Conservation (phyloP, 2,329 filamentous ascomycete species). For the Chaetomiaceae sp. region DNA sequence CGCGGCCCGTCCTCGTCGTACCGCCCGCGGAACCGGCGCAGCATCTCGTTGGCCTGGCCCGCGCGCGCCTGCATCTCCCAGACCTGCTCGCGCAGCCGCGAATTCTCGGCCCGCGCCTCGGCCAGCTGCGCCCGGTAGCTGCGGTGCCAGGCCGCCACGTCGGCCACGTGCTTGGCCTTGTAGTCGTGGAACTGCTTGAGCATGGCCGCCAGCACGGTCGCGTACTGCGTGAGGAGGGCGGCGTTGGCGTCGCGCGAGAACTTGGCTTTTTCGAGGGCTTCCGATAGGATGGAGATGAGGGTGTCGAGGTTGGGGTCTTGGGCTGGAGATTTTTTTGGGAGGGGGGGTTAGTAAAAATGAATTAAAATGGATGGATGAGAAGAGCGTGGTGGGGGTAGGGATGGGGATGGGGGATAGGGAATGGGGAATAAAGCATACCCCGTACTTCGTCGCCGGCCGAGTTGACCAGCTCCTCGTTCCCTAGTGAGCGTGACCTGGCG, state of each 20-base stretch:
- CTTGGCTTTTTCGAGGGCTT: conserved; percentile 59
- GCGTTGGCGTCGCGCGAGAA: conserved; percentile 58
- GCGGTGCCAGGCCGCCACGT: conserved; percentile 61
- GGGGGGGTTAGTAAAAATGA: too few relatives aligned
- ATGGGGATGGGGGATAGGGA: not conserved
- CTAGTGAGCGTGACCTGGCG: conserved; percentile 48
- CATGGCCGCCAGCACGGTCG: conserved; percentile 52
- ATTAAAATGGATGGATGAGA: not conserved
- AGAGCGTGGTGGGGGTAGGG: not conserved
- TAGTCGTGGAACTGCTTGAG: conserved; percentile 63
- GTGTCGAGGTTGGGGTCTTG: conserved; percentile 58
- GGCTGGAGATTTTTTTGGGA: conserved; percentile 35
- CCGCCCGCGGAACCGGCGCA: conserved; percentile 53
- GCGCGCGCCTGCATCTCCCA: conserved; percentile 63
- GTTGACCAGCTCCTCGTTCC: conserved; percentile 56
- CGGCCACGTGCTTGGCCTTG: conserved; percentile 58
- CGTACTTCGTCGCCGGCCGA: conserved; percentile 54
- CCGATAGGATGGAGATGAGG: conserved; percentile 56
- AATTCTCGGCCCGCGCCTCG: conserved; percentile 61
- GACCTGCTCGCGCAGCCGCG: conserved; percentile 59
- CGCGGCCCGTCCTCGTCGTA: conserved; percentile 54
- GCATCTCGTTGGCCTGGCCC: conserved; percentile 51
- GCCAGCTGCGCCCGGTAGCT: conserved; percentile 62
- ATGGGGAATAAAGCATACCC: conserved; percentile 37
- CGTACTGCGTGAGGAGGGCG: conserved; percentile 54